phyloP scores from a whole-genome alignment of 768 basidiomycete genomes.

The Termitomyces sp. region DNA sequence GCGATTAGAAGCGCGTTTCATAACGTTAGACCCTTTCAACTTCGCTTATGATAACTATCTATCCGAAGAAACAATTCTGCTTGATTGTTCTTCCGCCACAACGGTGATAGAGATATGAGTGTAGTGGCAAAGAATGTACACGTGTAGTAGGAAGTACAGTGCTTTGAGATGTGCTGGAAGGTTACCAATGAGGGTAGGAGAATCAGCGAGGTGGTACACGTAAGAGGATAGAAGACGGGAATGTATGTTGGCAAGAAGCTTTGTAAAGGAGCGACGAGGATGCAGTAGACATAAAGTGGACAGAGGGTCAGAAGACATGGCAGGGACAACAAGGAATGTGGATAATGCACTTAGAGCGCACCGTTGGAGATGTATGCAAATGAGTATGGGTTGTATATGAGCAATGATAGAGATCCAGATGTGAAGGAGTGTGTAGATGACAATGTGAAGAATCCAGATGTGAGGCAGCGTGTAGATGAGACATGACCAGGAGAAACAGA shows the following conservation, averaged over 20 bases:
- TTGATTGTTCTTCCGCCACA: background rate
- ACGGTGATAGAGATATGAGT: background rate
- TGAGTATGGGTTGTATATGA: too few species aligned
- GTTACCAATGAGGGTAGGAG: background rate
- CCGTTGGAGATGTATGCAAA: background rate
- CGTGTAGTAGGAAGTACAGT: background rate
- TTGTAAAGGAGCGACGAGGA: background rate
- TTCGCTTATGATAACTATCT: too few species aligned
- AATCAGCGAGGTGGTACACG: background rate
- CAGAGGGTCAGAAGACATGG: background rate
- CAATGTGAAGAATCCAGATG: background rate
- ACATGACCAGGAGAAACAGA: background rate
- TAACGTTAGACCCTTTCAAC: too few species aligned
- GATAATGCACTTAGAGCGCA: background rate
- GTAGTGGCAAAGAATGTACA: background rate
- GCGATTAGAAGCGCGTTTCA: too few species aligned
- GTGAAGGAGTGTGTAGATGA: background rate
- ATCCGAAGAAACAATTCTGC: background rate
- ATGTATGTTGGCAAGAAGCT: background rate
- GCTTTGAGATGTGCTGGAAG: background rate
- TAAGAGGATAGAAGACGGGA: background rate
- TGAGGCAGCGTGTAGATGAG: background rate
- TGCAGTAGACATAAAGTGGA: background rate
- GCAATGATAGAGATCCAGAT: too few species aligned
- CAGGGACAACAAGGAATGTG: background rate